Conservation (phyloP, 352 stramenopile species). For the Phytophthora aleatoria region DNA sequence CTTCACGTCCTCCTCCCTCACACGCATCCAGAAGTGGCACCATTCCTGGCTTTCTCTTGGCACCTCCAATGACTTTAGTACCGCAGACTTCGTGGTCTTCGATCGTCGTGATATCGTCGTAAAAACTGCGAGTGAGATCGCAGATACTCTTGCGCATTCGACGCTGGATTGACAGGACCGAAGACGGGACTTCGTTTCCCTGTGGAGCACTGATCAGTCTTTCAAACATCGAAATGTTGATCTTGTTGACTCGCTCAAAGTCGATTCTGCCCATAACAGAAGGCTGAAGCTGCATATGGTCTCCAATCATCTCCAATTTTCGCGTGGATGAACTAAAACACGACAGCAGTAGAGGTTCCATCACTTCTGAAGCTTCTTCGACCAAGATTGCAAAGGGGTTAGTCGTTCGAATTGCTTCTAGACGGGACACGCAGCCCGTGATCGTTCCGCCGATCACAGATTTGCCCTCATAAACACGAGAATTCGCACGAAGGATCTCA, state of each 20-base stretch:
- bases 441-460: conserved; percentile 88
- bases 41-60: not conserved
- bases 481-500: conserved; percentile 70
- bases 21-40: conserved; percentile 29
- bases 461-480: conserved; percentile 83
- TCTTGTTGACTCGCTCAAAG: conserved; percentile 85
- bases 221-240: conserved; percentile 92
- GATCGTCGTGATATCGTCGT: conserved; percentile 78
- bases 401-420: conserved; percentile 83
- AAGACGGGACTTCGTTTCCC: conserved; percentile 68
- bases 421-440: conserved; percentile 80
- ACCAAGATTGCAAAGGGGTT: conserved; percentile 88
- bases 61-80: conserved; percentile 55
- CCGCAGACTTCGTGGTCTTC: conserved; percentile 74
- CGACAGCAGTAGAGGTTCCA: conserved; percentile 86
- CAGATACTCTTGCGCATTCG: conserved; percentile 90
- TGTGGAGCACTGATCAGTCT: conserved; percentile 75
- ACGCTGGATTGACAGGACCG: conserved; percentile 85
- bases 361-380: conserved; percentile 87
- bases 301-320: conserved; percentile 91
- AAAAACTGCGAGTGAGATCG: conserved; percentile 85
- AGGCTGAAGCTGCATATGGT: conserved; percentile 87
- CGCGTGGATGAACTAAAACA: conserved; percentile 83
- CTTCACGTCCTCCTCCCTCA: conserved; percentile 67
- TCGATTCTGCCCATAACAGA: conserved; percentile 85